Evolutionary conservation across 2,329 filamentous ascomycete genomes (phyloP), one percentile per base, ranked within the genome.

Genomic region (Coniella vitis): DNA sequence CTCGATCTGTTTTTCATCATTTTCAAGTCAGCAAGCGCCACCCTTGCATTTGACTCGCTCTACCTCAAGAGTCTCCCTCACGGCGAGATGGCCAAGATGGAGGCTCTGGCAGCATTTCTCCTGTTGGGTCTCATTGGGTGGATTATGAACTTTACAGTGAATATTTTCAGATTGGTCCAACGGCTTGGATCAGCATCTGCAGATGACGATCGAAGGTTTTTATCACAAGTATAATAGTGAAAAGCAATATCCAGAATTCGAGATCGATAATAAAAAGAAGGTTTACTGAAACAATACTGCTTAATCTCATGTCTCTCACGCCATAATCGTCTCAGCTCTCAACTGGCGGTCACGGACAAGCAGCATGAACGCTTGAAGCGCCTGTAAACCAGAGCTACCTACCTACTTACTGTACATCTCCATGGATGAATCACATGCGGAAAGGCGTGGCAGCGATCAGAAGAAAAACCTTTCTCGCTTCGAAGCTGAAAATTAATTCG

Each of bases 1-100:
- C 78, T 95, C 49, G 93, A 98, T 67, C 75, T 98, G 3, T 84
- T 96, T 60, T 98, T 98, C 64, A 95, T 98, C 61, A 90, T 97
- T 37, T 95, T 98, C 70, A 91, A 95, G 65, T 90, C 90, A 4
- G 90, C 90, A 45, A 97, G 95, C 68, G 78, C 95, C 21, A 87
- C 88, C 36, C 72, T 98, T 55, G 90, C 91, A 2, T 95, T 96
- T 63, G 86, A 88, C 62, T 86, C 88, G 8, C 71, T 96, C 47
- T 84, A 88, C 64, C 74, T 78, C 61, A 66, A 75, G 61, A 66
- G 69, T 45, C 44, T 31, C 4, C 51, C 51, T 3, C 25, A 42
- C 20, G 51, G 42, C 13, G 44, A 52, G 38, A 51, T 48, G 34
- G 39, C 47, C 39, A 49, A 49, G 45, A 52, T 54, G 52, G 49